Base-by-base conservation (phyloP, 208 protist genomes). In the Crithidia thermophila region DNA sequence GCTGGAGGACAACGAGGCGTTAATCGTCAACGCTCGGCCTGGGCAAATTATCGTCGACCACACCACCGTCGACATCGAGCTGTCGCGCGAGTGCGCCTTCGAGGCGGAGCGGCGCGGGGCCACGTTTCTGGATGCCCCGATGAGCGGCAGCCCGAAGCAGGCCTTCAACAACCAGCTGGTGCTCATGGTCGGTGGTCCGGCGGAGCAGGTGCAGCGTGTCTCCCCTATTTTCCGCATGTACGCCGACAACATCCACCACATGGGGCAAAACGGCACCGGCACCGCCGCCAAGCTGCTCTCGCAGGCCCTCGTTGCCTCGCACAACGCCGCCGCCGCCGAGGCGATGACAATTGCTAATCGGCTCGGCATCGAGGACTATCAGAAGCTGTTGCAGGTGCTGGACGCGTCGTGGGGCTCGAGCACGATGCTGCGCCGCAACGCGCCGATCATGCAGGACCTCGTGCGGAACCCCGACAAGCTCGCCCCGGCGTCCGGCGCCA, bases 21-120 rank as follows among this genome's bases (percentile, higher is more conserved):
- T 97, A 23, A 60, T 97, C 39, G 43, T 61, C 11, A 79, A 88
- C 71, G 85, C 86, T 2, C 84, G 88, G 13, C 80, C 76, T 10
- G 92, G 92, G 11, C 89, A 94, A 57, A 90, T 97, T 20, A 88
- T 97, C 27, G 82, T 97, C 14, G 85, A 95, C 71, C 92, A 97
- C 87, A 94, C 88, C 13, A 95, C 92, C 13, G 84, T 93, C 9
- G 92, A 94, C 64, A 74, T 90, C 21, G 80, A 81, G 53, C 77
- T 88, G 6, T 83, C 88, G 37, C 75, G 84, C 14, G 80, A 93
- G 75, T 93, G 84, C 45, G 87, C 80, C 16, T 69, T 55, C 25
- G 80, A 82, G 59, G 88, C 88, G 50, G 77, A 63, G 67, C 46
- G 67, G 18, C 85, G 87, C 28, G 89, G 86, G 16, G 87, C 85